Evolutionary conservation across 2,329 filamentous ascomycete species (phyloP), one percentile per base, ranked within the genome.

Genomic region (Fusarium bactridioides): DNA sequence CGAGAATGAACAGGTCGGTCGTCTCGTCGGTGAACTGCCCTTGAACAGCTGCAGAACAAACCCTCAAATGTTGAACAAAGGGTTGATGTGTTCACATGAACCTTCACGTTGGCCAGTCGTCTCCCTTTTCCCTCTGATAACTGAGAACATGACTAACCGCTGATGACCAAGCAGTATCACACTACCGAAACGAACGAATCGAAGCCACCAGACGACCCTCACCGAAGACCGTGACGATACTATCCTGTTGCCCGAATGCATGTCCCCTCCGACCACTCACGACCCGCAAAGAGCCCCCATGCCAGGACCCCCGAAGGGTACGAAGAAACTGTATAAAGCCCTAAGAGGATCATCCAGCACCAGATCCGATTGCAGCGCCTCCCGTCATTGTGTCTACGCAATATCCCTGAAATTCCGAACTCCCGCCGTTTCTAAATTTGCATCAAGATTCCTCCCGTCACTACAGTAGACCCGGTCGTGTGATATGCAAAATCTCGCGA

Each of bases 321-420:
- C 31, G 31, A 33, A 33, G 13, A 33, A 1, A 33, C 31, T 1
- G 7, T 9, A 33, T 33, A 3, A 33, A 16, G 31, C 15, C 31
- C 15, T 33, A 1, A 33, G 31, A 33, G 13, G 15, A 1, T 16
- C 3, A 16, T 33, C 31, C 31, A 33, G 31, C 31, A 16, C 13
- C 31, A 16, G 13, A 0, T 33, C 7, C 7, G 15, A 33, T 33
- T 16, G 31, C 7, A 16, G 0, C 7, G 15, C 31, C 15, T 33
- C 31, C 3, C 31, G 7, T 16, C 31, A 33, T 8, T 1, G 31
- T 16, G 2, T 8, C 8, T 0, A 23, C 21, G 8, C 13, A 9
- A 4, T 4, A 3, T 41, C 13, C 13, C 8, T 7, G 5, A 2
- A 4, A 8, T 16, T 0, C 1, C 3, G 13, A 13, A 23, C 9